phyloP scores from a whole-genome alignment of 1,139 yeast genomes.

The Suhomyces anneliseae region DNA sequence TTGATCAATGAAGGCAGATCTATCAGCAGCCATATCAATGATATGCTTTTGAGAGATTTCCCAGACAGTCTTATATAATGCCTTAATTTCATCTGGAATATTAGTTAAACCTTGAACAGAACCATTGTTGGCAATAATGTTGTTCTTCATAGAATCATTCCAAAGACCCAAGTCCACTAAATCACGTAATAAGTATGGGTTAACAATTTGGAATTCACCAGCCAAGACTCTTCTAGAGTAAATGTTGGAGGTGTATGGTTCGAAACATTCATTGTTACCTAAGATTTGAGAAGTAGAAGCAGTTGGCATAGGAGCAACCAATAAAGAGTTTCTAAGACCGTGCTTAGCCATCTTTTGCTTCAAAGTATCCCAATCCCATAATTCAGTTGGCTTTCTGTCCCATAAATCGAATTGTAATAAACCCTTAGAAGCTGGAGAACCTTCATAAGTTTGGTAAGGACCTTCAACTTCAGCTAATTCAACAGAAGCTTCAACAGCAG shows the following conservation, averaged over 20 bases:
- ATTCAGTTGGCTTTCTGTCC: slow-evolving; percentile 57
- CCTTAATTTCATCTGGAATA: slow-evolving; percentile 76
- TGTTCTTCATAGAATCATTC: slow-evolving; percentile 78
- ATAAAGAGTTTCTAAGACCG: slow-evolving; percentile 79
- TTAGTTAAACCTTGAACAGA: slow-evolving; percentile 77
- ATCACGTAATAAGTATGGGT: slow-evolving; percentile 78
- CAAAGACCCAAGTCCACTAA: slow-evolving; percentile 81
- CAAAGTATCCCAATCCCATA: slow-evolving; percentile 70
- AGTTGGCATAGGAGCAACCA: slow-evolving; percentile 94
- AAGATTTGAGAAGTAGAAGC: slow-evolving; percentile 90
- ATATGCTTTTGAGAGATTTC: slow-evolving; percentile 87
- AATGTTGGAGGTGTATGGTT: slow-evolving; percentile 86
- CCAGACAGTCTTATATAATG: slow-evolving; percentile 92
- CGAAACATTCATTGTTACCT: slow-evolving; percentile 89
- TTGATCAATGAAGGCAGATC: slow-evolving; percentile 92
- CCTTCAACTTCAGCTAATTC: slow-evolving; percentile 54
- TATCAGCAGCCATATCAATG: slow-evolving; percentile 94
- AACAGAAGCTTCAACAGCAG: slow-evolving; percentile 55
- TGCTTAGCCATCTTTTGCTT: slow-evolving; percentile 58
- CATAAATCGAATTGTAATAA: slow-evolving; percentile 57
- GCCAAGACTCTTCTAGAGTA: slow-evolving; percentile 84
- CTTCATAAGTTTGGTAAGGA: slow-evolving; percentile 47
- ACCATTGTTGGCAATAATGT: slow-evolving; percentile 77
- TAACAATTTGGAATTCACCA: slow-evolving; percentile 87
- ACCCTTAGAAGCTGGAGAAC: slow-evolving; percentile 63